phyloP scores from a whole-genome alignment of 768 basidiomycete genomes.

The Peribolospora baueri region DNA sequence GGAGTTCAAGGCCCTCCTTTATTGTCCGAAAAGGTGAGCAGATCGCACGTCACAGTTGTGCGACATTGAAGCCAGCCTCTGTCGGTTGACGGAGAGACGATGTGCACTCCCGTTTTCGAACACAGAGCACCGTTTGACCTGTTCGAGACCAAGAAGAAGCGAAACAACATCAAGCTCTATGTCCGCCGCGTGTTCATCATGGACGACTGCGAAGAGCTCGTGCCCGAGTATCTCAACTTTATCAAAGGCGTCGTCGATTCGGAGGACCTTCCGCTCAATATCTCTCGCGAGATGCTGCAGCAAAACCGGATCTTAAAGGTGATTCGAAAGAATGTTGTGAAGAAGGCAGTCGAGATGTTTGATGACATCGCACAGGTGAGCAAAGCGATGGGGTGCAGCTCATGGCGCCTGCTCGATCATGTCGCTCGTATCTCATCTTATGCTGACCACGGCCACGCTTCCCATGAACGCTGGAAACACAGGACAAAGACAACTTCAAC shows the following conservation, averaged over 20 bases:
- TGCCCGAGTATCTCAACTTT: slow-evolving; percentile 98
- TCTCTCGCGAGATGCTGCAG: slow-evolving; percentile 97
- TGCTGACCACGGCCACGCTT: too few species aligned
- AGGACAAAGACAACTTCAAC: slow-evolving; percentile 26
- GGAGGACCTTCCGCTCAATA: slow-evolving; percentile 97
- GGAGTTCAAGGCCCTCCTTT: slow-evolving; percentile 99
- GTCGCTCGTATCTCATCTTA: too few species aligned
- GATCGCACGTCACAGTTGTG: too few species aligned
- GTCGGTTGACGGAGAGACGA: too few species aligned
- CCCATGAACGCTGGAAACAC: too few species aligned
- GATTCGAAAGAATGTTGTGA: slow-evolving; percentile 96
- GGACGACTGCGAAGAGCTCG: slow-evolving; percentile 98
- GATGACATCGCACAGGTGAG: slow-evolving; percentile 51
- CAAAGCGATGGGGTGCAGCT: too few species aligned
- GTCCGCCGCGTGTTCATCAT: slow-evolving; percentile 99
- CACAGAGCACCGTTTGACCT: slow-evolving; percentile 72
- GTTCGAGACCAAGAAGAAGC: slow-evolving; percentile 99
- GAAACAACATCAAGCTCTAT: slow-evolving; percentile 99
- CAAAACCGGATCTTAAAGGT: slow-evolving; percentile 99
- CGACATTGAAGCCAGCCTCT: too few species aligned
- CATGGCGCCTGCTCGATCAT: too few species aligned
- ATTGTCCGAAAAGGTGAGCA: slow-evolving; percentile 53
- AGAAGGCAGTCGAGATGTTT: slow-evolving; percentile 88
- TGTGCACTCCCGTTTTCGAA: too few species aligned
- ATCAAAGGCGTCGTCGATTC: slow-evolving; percentile 98